Evolutionary conservation across 805 yeast genomes (phyloP), one percentile per base, ranked within the genome.

Genomic region (Wickerhamiella sergipiensis): DNA sequence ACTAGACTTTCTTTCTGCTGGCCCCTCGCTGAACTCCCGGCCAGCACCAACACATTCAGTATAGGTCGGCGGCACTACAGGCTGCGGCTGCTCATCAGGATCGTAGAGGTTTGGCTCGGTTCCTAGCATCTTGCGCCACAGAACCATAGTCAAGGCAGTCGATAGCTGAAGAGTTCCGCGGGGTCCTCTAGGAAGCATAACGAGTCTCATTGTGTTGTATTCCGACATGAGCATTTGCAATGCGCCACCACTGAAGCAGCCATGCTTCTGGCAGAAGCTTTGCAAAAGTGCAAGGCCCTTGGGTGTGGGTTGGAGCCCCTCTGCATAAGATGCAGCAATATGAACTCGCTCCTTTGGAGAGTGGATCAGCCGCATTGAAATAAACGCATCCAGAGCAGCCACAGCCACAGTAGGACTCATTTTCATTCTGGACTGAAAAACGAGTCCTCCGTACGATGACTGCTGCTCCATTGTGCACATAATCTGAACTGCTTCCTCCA

Each of bases 251-350:
- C 64, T 64, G 45, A 67, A 70, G 46, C 80, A 63, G 0, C 88
- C 94, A 46, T 73, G 64, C 43, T 70, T 75, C 48, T 71, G 68
- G 54, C 83, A 79, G 62, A 81, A 86, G 17, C 71, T 68, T 47
- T 77, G 78, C 1, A 89, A 64, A 0, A 86, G 60, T 0, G 87
- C 80, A 7, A 87, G 79, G 1, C 97, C 97, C 61, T 90, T 90
- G 0, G 97, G 88, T 0, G 96, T 86, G 3, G 95, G 95, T 61
- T 90, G 97, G 26, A 86, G 61, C 18, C n/a, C 2, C 38, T 48
- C 24, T 23, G 33, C 43, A 5, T 18, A 18, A 13, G 44, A 7
- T 3, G 21, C 18, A 33, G 43, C 23, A 19, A 15, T 40, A 9
- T n/a, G 26, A 22, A 26, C 38, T 2, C 55, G 50, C 12, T 53